Conservation (phyloP, 306 rosid genomes). For the Phaseolus lunatus region DNA sequence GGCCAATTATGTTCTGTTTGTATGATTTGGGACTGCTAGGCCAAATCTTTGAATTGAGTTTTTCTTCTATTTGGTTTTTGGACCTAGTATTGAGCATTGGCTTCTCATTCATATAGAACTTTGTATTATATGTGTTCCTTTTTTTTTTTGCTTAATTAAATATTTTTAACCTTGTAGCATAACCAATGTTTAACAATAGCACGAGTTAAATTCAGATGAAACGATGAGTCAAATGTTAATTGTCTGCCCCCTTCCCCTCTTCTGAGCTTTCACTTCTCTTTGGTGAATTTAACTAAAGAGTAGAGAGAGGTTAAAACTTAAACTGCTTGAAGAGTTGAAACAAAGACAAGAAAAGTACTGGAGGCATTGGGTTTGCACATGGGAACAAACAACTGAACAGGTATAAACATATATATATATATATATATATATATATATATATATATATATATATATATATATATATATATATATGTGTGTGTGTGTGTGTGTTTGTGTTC, state of each 20-base stretch:
- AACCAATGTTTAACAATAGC: neutral
- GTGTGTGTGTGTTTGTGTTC: no score
- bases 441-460: no score
- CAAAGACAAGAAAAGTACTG: neutral
- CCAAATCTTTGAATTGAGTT: constrained; percentile 30
- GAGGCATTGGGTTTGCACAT: no score
- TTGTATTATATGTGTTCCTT: neutral
- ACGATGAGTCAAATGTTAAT: neutral
- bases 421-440: no score
- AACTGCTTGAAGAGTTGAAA: neutral
- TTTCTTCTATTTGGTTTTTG: neutral
- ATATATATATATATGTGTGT: no score
- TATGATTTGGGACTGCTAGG: neutral
- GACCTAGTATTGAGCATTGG: neutral
- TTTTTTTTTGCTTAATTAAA: constrained; percentile 14
- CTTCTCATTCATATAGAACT: constrained; percentile 10
- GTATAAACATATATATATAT: no score
- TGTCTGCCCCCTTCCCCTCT: neutral
- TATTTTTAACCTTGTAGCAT: constrained; percentile 1
- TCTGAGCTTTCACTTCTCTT: neutral
- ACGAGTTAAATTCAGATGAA: constrained; percentile 9
- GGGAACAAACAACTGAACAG: no score
- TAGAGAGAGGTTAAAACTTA: constrained; percentile 1
- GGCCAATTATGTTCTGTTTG: constrained; percentile 6
- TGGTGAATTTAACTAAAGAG: neutral